These are phyloP conservation scores for Suillus alpinus DNA, from an alignment of 768 basidiomycete genomes.

Conservation along the genomic window DNA sequence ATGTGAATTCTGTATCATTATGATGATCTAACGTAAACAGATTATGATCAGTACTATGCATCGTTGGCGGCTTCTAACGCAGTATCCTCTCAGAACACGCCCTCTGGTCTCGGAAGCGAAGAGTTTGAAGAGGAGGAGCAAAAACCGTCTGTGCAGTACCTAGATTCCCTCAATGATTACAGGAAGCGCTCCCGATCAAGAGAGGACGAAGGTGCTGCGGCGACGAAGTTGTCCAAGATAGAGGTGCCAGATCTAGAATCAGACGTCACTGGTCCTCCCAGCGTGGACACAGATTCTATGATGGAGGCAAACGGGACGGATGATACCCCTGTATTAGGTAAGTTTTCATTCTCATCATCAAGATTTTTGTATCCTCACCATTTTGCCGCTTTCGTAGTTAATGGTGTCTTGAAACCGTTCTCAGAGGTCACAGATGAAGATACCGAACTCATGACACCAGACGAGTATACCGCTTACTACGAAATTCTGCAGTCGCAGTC, in stretches of 20 bases:
- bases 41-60: conserved; percentile 83
- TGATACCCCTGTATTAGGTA: conserved; percentile 50
- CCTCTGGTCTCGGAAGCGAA: conserved; percentile 50
- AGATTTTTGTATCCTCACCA: not conserved
- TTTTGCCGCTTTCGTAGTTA: conserved; percentile 46
- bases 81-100: conserved; percentile 60
- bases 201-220: conserved; percentile 49
- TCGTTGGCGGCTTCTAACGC: conserved; percentile 63
- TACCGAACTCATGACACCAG: conserved; percentile 89
- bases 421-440: conserved; percentile 89
- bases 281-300: not conserved
- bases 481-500: conserved; percentile 57
- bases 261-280: conserved; percentile 15
- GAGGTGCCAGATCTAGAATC: conserved; percentile 30
- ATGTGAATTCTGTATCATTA: not conserved
- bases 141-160: conserved; percentile 63
- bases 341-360: not conserved
- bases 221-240: conserved; percentile 43
- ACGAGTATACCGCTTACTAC: conserved; percentile 85
- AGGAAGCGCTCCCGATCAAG: conserved; percentile 69
- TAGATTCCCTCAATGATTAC: conserved; percentile 69
- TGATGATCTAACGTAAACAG: conserved; percentile 32
- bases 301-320: conserved; percentile 5
- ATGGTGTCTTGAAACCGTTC: conserved; percentile 69
- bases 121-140: conserved; percentile 68